A percentile compares a stretch with the other conserved stretches of the same genome.
Evolutionary conservation across 2,329 filamentous ascomycete genomes (phyloP).

Genomic region (Grosmannia huntii): DNA sequence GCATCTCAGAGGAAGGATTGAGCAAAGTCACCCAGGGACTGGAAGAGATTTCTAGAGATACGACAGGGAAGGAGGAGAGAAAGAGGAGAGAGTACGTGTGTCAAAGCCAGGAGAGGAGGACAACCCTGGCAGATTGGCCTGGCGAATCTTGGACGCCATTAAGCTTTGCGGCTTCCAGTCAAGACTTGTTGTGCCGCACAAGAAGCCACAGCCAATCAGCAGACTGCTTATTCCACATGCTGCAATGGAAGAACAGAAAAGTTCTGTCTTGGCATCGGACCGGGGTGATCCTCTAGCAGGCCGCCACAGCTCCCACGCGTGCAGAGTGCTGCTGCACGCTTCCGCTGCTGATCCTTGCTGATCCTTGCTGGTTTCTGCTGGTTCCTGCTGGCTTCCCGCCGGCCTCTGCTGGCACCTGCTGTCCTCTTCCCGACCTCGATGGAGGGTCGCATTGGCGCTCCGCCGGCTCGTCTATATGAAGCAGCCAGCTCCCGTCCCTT

Average conservation of each 20-base stretch:
- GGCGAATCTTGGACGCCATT: neutral
- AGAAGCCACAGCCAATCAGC: conserved; percentile 1
- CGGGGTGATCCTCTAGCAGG: neutral
- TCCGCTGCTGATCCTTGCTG: neutral
- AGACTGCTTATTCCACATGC: conserved; percentile 4
- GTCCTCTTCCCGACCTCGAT: neutral
- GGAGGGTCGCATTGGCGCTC: neutral
- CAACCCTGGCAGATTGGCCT: neutral
- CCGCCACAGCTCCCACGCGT: neutral
- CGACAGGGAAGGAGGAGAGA: neutral
- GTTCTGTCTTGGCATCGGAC: neutral
- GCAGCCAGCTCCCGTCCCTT: neutral
- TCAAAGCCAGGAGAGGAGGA: neutral
- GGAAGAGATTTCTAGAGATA: no score
- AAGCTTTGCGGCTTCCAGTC: neutral
- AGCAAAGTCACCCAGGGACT: neutral
- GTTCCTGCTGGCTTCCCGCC: neutral
- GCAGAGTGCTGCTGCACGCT: neutral
- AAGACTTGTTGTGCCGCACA: neutral
- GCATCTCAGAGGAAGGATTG: neutral
- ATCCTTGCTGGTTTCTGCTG: neutral
- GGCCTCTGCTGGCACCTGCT: no score
- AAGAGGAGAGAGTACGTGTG: neutral
- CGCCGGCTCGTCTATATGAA: neutral
- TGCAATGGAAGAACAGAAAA: neutral